Percentiles rank a stretch among this genome's conserved stretches.
These are phyloP conservation scores for Penicillium simplicissimum DNA, from an alignment of 495 filamentous ascomycete genomes.

Conservation along the genomic window DNA sequence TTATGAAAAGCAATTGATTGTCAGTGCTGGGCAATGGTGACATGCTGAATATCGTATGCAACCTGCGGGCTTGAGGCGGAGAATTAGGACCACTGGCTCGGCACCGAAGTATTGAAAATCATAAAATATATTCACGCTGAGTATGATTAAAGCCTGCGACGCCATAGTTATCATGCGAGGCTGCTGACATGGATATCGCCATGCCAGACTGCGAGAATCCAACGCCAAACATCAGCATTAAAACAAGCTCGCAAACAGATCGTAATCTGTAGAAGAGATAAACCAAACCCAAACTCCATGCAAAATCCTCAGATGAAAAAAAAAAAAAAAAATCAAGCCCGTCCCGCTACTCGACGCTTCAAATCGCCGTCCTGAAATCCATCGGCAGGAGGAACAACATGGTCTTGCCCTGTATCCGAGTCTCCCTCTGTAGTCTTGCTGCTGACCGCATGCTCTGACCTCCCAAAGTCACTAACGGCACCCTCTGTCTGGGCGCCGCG, in stretches of 20 bases:
- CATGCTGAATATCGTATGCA: no score
- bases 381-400: slow-evolving; percentile 10
- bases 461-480: slow-evolving; percentile 3
- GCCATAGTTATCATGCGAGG: not conserved
- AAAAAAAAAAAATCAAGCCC: slow-evolving; percentile 10
- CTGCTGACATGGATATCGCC: slow-evolving; percentile 3
- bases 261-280: not conserved
- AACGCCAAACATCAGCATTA: slow-evolving; percentile 1
- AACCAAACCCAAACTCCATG: not conserved
- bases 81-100: not conserved
- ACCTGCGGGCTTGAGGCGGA: not conserved
- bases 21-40: no score
- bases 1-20: slow-evolving; percentile 4
- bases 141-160: not conserved
- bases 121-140: slow-evolving; percentile 11
- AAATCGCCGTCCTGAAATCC: no score
- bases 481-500: slow-evolving; percentile 21
- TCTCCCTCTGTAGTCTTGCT: not conserved
- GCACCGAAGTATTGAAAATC: not conserved
- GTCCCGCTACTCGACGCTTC: slow-evolving; percentile 16
- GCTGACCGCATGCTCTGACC: not conserved
- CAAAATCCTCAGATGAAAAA: not conserved
- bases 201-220: not conserved
- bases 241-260: not conserved
- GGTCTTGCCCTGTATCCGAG: slow-evolving; percentile 13